Evolutionary conservation across 805 yeast genomes (phyloP).

Genomic region (Myxozyma nipponensis): DNA sequence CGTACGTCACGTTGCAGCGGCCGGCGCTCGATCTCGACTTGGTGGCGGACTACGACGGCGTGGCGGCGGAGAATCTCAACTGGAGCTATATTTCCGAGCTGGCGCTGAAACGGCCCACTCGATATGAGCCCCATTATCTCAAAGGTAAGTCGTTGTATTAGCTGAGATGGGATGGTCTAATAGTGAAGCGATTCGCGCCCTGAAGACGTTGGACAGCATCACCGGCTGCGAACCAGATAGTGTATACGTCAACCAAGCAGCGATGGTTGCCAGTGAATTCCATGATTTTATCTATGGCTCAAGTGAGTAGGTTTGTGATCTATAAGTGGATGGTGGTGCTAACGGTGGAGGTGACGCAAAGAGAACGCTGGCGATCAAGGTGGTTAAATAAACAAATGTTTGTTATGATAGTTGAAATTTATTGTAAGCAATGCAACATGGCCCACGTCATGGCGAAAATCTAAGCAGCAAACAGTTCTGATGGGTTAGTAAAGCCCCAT

Average conservation of each 20-base stretch:
- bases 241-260: slow-evolving; percentile 10
- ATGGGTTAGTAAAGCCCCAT: not conserved
- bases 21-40: slow-evolving; percentile 6
- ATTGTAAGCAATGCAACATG: not conserved
- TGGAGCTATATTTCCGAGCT: slow-evolving; percentile 22
- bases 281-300: slow-evolving; percentile 1
- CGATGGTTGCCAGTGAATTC: slow-evolving; percentile 12
- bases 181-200: slow-evolving; percentile 14
- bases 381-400: no score
- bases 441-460: not conserved
- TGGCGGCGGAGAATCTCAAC: slow-evolving; percentile 8
- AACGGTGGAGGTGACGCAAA: not conserved
- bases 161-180: not conserved
- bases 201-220: slow-evolving; percentile 12
- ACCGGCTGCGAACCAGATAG: not conserved
- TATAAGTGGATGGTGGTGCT: no score
- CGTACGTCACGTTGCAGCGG: slow-evolving; percentile 14
- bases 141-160: slow-evolving; percentile 17
- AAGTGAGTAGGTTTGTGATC: not conserved
- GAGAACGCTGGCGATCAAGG: not conserved
- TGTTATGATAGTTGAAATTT: not conserved
- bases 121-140: slow-evolving; percentile 24
- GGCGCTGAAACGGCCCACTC: slow-evolving; percentile 15
- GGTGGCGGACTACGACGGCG: slow-evolving; percentile 8
- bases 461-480: slow-evolving; percentile 19